phyloP scores from a whole-genome alignment of 768 basidiomycete species.

The Hortiboletus flavorubellus region DNA sequence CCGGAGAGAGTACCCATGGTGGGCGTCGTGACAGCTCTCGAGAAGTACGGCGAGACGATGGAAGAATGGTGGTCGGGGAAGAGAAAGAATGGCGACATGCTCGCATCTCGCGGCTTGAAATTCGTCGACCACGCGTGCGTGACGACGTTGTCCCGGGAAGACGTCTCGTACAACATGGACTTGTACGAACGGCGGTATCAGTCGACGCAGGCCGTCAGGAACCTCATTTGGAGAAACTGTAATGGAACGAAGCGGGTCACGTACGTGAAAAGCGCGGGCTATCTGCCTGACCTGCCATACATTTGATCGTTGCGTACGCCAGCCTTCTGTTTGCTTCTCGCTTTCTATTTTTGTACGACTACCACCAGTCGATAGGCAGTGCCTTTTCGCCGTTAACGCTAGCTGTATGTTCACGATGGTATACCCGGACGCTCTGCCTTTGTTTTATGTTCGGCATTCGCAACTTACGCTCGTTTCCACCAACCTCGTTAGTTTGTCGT shows the following conservation, averaged over 20 bases:
- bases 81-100: constrained; percentile 32
- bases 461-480: constrained; percentile 22
- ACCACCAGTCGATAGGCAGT: constrained; percentile 16
- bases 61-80: constrained; percentile 33
- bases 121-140: constrained; percentile 42
- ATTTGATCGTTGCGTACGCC: not conserved
- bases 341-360: constrained; percentile 13
- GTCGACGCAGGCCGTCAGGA: constrained; percentile 24
- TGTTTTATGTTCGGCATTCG: constrained; percentile 11
- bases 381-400: constrained; percentile 13
- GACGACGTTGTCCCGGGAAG: constrained; percentile 34
- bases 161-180: constrained; percentile 32
- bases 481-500: constrained; percentile 13
- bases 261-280: constrained; percentile 29
- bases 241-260: constrained; percentile 29
- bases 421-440: constrained; percentile 19
- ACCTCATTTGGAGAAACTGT: constrained; percentile 29
- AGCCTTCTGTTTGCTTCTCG: not conserved
- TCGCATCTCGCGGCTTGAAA: constrained; percentile 32
- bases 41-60: constrained; percentile 32
- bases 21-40: constrained; percentile 36
- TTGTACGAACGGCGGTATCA: constrained; percentile 32
- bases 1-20: constrained; percentile 37
- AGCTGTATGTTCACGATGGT: constrained; percentile 12
- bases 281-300: constrained; percentile 27